Base-by-base conservation (phyloP, 306 rosid genomes). In the Hylodesmum podocarpum region DNA sequence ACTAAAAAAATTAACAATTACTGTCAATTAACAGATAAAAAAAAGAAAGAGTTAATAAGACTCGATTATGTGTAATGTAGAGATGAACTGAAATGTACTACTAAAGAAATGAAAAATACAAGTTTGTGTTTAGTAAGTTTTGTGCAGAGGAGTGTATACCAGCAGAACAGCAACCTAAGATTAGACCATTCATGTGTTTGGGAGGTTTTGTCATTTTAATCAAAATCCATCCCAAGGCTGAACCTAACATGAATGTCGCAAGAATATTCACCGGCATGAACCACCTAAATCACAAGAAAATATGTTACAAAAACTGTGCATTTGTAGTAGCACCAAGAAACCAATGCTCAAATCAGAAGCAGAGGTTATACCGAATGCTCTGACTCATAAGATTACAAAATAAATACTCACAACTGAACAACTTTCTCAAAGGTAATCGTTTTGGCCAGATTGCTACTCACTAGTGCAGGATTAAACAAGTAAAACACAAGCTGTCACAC, bases 191-290 rank as follows among this genome's bases (percentile, higher is more conserved):
- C 74, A 82, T 11, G 61, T 69, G 87, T 51, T 79, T 80, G 16
- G 88, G 88, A 73, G 91, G 88, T 66, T 82, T 82, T 41, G 85
- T 72, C 75, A 87, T 62, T 72, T 69, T 87, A 41, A 87, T 64
- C 54, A 87, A 72, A 49, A 87, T 37, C 91, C 91, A 87, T 31
- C 83, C 91, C 50, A 87, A 81, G 4, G 82, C 85, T 1, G 91
- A 84, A 27, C 91, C 91, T 68, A 84, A 21, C 73, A 87, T 6
- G 63, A 87, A 82, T 55, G 91, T 84, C 18, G 1, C 8, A 40
- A 87, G 72, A 68, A 87, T 8, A 72, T 84, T 87, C 8, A 87
- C 49, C 19, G 91, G 91, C 88, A 87, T 84, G 85, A 84, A 87
- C 91, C 91, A 87, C 87, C 91, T 87, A 51, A 67, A 31, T 31